Conservation (phyloP, 768 basidiomycete genomes). For the Termitomyces sp. region DNA sequence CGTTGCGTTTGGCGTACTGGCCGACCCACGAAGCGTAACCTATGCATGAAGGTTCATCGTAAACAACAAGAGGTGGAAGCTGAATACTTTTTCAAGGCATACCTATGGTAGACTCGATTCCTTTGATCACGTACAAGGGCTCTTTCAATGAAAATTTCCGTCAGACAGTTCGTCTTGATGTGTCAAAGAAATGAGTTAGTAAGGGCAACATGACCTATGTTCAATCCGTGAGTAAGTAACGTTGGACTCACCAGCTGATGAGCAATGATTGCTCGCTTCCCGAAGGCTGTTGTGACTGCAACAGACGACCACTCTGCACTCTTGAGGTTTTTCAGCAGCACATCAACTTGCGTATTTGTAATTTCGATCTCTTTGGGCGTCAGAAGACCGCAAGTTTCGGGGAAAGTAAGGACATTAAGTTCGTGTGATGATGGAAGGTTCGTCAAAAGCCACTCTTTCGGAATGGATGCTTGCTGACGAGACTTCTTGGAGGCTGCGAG, state of each 20-base stretch:
- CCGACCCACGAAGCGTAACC: conserved; percentile 76
- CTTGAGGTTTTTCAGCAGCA: conserved; percentile 49
- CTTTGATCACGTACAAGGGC: conserved; percentile 64
- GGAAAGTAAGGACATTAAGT: conserved; percentile 48
- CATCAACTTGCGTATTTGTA: conserved; percentile 34
- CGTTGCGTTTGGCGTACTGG: conserved; percentile 48
- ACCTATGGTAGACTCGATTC: conserved; percentile 68
- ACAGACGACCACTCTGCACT: conserved; percentile 53
- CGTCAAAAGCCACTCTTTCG: conserved; percentile 55
- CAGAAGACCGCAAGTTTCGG: conserved; percentile 52
- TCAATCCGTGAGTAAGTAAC: neutral
- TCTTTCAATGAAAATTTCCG: conserved; percentile 75
- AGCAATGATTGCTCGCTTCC: conserved; percentile 72
- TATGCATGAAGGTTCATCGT: conserved; percentile 13
- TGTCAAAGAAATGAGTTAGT: neutral
- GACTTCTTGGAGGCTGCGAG: conserved; percentile 48
- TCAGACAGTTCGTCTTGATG: conserved; percentile 68
- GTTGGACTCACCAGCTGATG: conserved; percentile 58
- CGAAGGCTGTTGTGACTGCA: conserved; percentile 66
- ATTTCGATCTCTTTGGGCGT: conserved; percentile 43
- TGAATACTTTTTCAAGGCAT: neutral
- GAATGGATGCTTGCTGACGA: conserved; percentile 50
- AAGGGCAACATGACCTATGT: neutral
- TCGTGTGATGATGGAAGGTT: conserved; percentile 35
- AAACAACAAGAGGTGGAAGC: neutral